phyloP scores from a whole-genome alignment of 2,329 filamentous ascomycete species.

The Nothophoma quercina region DNA sequence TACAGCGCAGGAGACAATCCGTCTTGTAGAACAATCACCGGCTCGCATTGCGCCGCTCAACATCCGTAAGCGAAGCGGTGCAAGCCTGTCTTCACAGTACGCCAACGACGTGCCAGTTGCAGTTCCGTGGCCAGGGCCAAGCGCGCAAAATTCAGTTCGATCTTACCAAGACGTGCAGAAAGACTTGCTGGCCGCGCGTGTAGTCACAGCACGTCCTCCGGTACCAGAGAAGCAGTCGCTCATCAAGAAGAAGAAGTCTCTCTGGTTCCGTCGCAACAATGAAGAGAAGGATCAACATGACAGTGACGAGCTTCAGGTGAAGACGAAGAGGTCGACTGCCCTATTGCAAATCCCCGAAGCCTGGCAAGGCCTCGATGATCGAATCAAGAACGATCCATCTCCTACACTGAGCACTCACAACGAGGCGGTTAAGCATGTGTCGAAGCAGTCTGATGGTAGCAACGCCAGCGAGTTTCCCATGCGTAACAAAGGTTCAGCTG shows the following conservation, averaged over 20 bases:
- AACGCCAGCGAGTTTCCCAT: constrained; percentile 55
- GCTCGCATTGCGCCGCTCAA: constrained; percentile 62
- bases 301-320: constrained; percentile 35
- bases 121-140: constrained; percentile 27
- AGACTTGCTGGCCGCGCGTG: constrained; percentile 27
- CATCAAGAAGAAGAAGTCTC: constrained; percentile 55
- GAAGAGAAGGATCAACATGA: constrained; percentile 44
- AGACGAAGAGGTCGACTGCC: constrained; percentile 36
- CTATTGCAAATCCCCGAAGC: constrained; percentile 44
- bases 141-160: constrained; percentile 19
- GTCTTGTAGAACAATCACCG: constrained; percentile 64
- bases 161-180: constrained; percentile 33
- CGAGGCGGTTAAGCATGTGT: constrained; percentile 22
- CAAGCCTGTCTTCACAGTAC: constrained; percentile 36
- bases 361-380: constrained; percentile 49
- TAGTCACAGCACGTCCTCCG: constrained; percentile 14
- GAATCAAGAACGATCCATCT: constrained; percentile 33
- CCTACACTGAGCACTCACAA: constrained; percentile 4
- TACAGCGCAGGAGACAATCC: constrained; percentile 58
- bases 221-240: constrained; percentile 35
- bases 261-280: constrained; percentile 54
- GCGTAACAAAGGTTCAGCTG: constrained; percentile 43
- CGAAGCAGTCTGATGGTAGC: constrained; percentile 39
- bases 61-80: constrained; percentile 60
- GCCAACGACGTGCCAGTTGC: constrained; percentile 19